A percentile compares a stretch with the other conserved stretches of the same genome.
These are phyloP conservation scores for Haplographium delicatum DNA, from an alignment of 495 filamentous ascomycete species.

Conservation along the genomic window DNA sequence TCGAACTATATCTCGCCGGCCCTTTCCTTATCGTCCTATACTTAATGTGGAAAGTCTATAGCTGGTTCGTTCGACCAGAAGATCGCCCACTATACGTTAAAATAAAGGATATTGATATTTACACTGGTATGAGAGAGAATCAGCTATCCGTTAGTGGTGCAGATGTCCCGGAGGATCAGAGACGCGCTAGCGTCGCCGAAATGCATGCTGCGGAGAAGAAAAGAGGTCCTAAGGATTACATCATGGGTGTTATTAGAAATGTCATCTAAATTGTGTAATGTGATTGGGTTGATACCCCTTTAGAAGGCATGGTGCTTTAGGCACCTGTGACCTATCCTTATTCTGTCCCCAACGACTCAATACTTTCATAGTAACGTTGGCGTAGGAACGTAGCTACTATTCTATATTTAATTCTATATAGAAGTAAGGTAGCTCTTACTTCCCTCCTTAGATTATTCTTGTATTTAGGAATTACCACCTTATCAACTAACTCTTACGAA, in stretches of 20 bases:
- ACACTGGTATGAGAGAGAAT: constrained; percentile 9
- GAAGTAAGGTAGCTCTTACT: too few species aligned
- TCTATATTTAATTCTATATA: too few species aligned
- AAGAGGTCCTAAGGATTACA: not conserved
- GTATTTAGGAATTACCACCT: too few species aligned
- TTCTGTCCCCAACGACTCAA: too few species aligned
- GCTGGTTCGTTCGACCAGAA: constrained; percentile 29
- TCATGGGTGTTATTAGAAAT: not conserved
- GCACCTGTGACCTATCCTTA: too few species aligned
- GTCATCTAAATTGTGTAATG: constrained; percentile 3
- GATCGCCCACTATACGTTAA: constrained; percentile 15
- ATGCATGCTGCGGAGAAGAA: not conserved
- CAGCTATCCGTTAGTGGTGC: constrained; percentile 1
- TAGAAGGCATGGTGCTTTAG: too few species aligned
- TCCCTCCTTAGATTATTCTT: too few species aligned
- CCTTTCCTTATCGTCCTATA: constrained; percentile 49
- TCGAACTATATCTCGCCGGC: constrained; percentile 56
- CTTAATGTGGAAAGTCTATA: constrained; percentile 42
- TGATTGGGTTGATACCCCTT: too few species aligned
- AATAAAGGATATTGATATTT: constrained; percentile 16
- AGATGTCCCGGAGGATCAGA: constrained; percentile 6
- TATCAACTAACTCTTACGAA: too few species aligned
- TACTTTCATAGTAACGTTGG: too few species aligned
- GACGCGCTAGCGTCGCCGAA: constrained; percentile 1
- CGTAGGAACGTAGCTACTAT: too few species aligned